Evolutionary conservation across 306 rosid species (phyloP).

Genomic region (Macrotyloma uniflorum): DNA sequence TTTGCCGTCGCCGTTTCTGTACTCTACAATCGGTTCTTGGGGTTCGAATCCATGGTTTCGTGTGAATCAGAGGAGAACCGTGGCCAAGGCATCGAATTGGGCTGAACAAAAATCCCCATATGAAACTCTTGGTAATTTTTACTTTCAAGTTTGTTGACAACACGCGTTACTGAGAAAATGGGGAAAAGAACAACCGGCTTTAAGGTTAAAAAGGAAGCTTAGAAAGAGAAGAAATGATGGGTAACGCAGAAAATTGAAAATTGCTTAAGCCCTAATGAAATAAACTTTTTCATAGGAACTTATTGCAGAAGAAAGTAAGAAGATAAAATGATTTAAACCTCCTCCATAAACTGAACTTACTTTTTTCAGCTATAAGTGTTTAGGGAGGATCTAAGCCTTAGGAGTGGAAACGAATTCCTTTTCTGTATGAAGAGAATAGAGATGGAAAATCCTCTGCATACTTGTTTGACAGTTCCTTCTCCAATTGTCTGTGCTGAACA

Average conservation of each 20-base stretch:
- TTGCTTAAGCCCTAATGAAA: neutral
- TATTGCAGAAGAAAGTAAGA: neutral
- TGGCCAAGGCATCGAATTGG: constrained; percentile 74
- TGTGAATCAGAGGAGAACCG: constrained; percentile 66
- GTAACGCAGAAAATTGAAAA: neutral
- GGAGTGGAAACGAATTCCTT: constrained; percentile 13
- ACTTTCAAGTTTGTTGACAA: constrained; percentile 22
- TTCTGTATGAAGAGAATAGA: constrained; percentile 22
- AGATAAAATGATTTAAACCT: neutral
- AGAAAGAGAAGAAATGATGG: constrained; percentile 18
- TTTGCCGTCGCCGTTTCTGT: constrained; percentile 37
- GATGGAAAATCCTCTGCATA: constrained; percentile 21
- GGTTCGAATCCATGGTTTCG: constrained; percentile 56
- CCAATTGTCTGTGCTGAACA: constrained; percentile 27
- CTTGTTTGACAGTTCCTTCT: constrained; percentile 29
- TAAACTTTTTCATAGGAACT: too few relatives aligned
- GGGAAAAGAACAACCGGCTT: neutral
- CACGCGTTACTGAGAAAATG: constrained; percentile 1
- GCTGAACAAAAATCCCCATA: constrained; percentile 78
- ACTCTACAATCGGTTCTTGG: constrained; percentile 49
- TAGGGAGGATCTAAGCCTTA: neutral
- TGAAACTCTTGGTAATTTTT: constrained; percentile 77
- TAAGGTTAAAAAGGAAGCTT: neutral
- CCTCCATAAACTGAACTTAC: neutral
- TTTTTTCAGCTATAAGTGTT: neutral